Percentiles rank a stretch among this genome's conserved stretches.
Conservation (phyloP, 108 stramenopile genomes). For the Epipyxis sp. region DNA sequence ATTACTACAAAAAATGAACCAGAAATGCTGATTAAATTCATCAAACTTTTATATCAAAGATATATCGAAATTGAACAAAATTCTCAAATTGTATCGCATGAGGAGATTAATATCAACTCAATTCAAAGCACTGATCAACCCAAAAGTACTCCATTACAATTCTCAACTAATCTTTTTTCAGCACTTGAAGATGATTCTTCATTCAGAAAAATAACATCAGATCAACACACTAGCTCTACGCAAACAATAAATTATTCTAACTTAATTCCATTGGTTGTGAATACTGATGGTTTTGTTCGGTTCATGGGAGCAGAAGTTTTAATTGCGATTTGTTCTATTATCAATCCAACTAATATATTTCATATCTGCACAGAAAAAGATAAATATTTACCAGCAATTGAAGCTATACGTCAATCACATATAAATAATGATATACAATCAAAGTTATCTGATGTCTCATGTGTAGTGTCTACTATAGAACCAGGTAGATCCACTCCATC, state of each 20-base stretch:
- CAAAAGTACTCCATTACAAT: too few species aligned
- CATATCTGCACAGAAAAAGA: neutral
- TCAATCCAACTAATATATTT: conserved; percentile 11
- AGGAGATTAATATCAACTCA: too few species aligned
- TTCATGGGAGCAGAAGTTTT: conserved; percentile 17
- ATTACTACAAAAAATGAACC: neutral
- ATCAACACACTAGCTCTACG: too few species aligned
- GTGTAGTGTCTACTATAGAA: neutral
- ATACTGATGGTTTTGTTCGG: conserved; percentile 26
- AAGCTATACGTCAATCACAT: neutral
- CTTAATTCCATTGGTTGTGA: neutral
- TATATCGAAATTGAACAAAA: too few species aligned
- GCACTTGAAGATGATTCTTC: too few species aligned
- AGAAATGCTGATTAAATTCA: too few species aligned
- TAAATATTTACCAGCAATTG: neutral
- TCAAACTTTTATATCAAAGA: too few species aligned
- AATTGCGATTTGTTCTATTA: neutral
- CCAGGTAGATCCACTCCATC: neutral
- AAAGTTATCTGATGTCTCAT: neutral
- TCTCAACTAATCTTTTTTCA: too few species aligned
- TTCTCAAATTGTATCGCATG: too few species aligned
- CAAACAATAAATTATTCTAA: too few species aligned
- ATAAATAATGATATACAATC: neutral
- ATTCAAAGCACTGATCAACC: too few species aligned
- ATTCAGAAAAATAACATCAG: too few species aligned